Evolutionary conservation across 73 alveolate species (phyloP), one percentile per base, ranked within the genome.

Genomic region (Effrenium voratum): DNA sequence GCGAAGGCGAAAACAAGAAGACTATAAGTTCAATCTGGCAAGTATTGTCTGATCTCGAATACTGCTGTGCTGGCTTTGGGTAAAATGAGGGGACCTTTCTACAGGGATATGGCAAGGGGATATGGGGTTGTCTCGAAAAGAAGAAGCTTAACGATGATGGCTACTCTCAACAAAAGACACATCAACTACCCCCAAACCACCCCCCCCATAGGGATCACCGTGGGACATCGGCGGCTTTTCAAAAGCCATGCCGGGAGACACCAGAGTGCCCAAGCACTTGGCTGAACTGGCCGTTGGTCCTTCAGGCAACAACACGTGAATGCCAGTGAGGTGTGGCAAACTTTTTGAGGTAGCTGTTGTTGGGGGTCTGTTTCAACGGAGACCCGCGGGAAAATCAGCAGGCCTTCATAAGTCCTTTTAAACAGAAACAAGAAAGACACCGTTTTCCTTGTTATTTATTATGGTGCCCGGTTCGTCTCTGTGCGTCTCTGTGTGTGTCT

Each of bases 231-330:
- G 1, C 57, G 26, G 15, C 10, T 38, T 4, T 34, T 52, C 5
- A 12, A 38, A 44, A 41, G 45, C 43, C 36, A 44, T 45, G 95
- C 49, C 43, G 55, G 45, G 1, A 22, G 4, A n/a, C 63, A 82
- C 95, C 38, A 87, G 85, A 1, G 95, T 87, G 73, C 95, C 95
- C 95, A 87, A 66, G 50, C 95, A 87, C 70, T 87, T 87, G 72
- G 80, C 41, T 22, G 83, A 32, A 44, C 85, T 32, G 44, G 80
- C 46, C 5, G 95, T 49, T 6, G 85, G 72, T 2, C 72, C 82
- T 87, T 50, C 85, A 55, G 63, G 16, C n/a, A 24, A 63, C 16
- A 36, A 32, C 40, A 26, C 2, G 26, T 24, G 43, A 66, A 15
- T 63, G 5, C n/a, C n/a, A 19, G 40, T 5, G 41, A 28, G 3